These are phyloP conservation scores for Pontederia crassipes DNA, from an alignment of 176 grass and related monocot genomes.

Conservation along the genomic window DNA sequence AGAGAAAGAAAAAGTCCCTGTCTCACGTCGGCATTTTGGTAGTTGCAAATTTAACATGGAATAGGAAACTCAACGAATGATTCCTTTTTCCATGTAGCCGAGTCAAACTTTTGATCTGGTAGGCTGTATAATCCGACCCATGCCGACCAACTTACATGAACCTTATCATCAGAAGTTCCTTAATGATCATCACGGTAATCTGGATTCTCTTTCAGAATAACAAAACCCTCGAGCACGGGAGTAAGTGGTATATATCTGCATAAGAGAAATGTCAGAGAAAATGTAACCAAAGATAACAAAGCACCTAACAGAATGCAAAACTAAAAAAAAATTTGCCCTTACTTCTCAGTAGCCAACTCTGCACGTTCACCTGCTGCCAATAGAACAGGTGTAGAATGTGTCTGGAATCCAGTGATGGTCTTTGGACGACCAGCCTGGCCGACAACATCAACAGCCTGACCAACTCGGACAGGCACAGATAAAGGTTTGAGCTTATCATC, in stretches of 20 bases:
- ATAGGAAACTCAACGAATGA: too few species aligned
- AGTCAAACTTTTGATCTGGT: too few species aligned
- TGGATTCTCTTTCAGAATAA: constrained; percentile 93
- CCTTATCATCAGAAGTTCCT: not conserved
- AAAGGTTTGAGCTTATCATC: constrained; percentile 92
- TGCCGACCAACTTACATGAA: not conserved
- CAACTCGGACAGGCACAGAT: constrained; percentile 81
- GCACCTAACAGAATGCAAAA: too few species aligned
- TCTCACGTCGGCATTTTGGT: too few species aligned
- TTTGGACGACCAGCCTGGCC: constrained; percentile 97
- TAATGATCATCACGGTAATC: constrained; percentile 67
- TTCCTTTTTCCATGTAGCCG: too few species aligned
- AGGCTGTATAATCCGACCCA: not conserved
- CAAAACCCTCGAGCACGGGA: constrained; percentile 74
- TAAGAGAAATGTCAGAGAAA: not conserved
- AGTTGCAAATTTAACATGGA: too few species aligned
- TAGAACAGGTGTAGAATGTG: constrained; percentile 89
- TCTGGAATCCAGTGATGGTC: constrained; percentile 95
- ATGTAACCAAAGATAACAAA: not conserved
- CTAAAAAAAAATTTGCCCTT: constrained; percentile 1
- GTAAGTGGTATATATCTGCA: constrained; percentile 72
- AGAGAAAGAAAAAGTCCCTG: too few species aligned
- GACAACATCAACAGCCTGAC: constrained; percentile 94
- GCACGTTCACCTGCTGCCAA: constrained; percentile 90
- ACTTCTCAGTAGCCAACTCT: constrained; percentile 93